Base-by-base conservation (phyloP, 1,284 basidiomycete genomes). In the Mixia osmundae region DNA sequence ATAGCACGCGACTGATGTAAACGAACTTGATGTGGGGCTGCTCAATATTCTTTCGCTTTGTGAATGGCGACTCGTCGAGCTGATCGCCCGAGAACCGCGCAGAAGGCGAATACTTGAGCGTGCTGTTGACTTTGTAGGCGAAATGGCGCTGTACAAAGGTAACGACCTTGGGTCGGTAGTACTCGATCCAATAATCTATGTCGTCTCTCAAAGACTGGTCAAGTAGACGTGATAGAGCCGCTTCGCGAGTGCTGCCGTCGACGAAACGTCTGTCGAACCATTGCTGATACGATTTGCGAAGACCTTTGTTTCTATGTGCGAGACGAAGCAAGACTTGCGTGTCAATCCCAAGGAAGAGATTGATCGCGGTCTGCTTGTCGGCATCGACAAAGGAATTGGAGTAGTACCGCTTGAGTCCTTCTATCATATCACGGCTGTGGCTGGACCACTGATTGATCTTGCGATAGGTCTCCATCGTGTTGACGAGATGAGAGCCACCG, bases 381-480 rank as follows among this genome's bases (percentile, higher is more conserved):
- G 82, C 85, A 52, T 99, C 85, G 76, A 30, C 21, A 27, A 97
- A 66, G 3, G 80, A 85, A 52, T 97, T 99, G 4, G 87, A 76
- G 52, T 95, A 97, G 55, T 91, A 95, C 14, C 91, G 70, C 36
- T 82, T 67, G 38, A 97, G 76, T 46, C 91, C 94, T 58, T 95
- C 87, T 36, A 97, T 80, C 49, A 95, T 80, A 54, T 97, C 89
- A 19, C 91, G 67, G 3, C 87, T 94, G 57, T 95, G 91, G 48
- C 80, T 89, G 49, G 83, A 87, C 87, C 89, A 97, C 47, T 94
- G 85, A 0, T 77, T 77, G 65, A 89, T 85, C 19, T 85, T 70
- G 28, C 87, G 71, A 52, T 97, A 97, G 0, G 83, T 95, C 54
- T 97, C 87, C 7, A 95, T 83, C 1, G 89, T 70, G 50, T 97